Conservation (phyloP, 257 asterid species). For the Orobanche coerulescens region DNA sequence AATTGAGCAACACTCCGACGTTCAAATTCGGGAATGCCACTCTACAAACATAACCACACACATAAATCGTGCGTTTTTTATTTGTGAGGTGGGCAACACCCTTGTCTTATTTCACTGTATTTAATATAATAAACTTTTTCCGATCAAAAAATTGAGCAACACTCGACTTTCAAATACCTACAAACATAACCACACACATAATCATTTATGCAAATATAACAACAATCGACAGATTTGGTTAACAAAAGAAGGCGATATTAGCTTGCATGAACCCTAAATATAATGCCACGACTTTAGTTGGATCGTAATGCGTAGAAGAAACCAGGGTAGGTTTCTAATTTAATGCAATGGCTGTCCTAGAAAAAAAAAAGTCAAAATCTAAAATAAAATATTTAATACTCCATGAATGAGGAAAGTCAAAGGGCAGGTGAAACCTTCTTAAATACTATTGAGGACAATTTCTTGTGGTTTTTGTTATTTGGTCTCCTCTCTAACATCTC, state of each 20-base stretch:
- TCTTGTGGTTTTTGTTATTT: conserved; percentile 69
- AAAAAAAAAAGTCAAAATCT: not conserved
- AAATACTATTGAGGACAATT: conserved; percentile 25
- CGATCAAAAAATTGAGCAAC: too few species aligned
- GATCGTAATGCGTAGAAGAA: conserved; percentile 29
- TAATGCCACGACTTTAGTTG: conserved; percentile 31
- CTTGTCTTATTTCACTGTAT: too few species aligned
- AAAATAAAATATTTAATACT: not conserved
- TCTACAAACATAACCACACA: too few species aligned
- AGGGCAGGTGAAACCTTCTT: conserved; percentile 18
- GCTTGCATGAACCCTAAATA: conserved; percentile 27
- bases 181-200: too few species aligned
- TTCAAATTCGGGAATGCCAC: too few species aligned
- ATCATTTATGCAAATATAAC: conserved; percentile 1
- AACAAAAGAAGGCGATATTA: conserved; percentile 23
- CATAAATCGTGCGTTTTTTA: too few species aligned
- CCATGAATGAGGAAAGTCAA: conserved; percentile 23
- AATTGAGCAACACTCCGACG: too few species aligned
- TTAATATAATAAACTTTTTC: too few species aligned
- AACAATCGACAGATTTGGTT: conserved; percentile 42
- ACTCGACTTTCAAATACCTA: too few species aligned
- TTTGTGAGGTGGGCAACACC: too few species aligned
- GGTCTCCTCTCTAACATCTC: conserved; percentile 48
- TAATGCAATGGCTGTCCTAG: conserved; percentile 25
- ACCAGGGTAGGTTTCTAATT: conserved; percentile 38